phyloP scores from a whole-genome alignment of 129 eudicot genomes.

The Helichrysum umbraculigerum region DNA sequence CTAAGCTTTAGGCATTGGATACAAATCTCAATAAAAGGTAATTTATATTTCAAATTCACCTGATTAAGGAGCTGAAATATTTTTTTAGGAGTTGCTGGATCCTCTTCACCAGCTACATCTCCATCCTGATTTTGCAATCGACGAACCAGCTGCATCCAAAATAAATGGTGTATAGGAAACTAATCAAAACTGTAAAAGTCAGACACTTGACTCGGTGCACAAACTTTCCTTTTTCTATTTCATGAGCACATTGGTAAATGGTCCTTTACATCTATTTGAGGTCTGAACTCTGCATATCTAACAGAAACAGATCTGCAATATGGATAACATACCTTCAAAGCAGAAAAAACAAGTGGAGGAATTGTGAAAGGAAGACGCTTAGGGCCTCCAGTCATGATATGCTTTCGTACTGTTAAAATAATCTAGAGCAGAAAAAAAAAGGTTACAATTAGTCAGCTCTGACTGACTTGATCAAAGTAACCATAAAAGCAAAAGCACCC shows the following conservation, averaged over 20 bases:
- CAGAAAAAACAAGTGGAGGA: constrained; percentile 93
- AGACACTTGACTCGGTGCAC: constrained; percentile 5
- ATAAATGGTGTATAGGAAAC: constrained; percentile 9
- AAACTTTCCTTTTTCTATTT: neutral
- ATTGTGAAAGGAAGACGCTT: constrained; percentile 90
- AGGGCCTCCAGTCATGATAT: constrained; percentile 89
- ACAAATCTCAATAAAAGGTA: constrained; percentile 1
- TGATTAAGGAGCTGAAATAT: constrained; percentile 86
- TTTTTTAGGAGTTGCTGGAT: constrained; percentile 84
- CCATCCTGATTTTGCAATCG: constrained; percentile 86
- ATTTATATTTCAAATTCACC: constrained; percentile 40
- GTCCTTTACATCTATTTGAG: constrained; percentile 19
- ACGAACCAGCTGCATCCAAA: constrained; percentile 62
- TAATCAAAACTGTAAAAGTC: neutral
- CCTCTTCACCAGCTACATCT: constrained; percentile 86
- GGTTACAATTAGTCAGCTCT: neutral
- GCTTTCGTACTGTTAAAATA: constrained; percentile 71
- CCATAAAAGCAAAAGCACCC: constrained; percentile 11
- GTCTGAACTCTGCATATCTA: constrained; percentile 1
- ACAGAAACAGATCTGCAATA: constrained; percentile 10
- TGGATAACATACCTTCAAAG: constrained; percentile 68
- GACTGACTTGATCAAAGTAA: neutral
- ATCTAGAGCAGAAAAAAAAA: constrained; percentile 49
- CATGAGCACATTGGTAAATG: neutral
- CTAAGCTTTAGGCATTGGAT: neutral